Base-by-base conservation (phyloP, 768 basidiomycete genomes). In the Mycena vulgaris region DNA sequence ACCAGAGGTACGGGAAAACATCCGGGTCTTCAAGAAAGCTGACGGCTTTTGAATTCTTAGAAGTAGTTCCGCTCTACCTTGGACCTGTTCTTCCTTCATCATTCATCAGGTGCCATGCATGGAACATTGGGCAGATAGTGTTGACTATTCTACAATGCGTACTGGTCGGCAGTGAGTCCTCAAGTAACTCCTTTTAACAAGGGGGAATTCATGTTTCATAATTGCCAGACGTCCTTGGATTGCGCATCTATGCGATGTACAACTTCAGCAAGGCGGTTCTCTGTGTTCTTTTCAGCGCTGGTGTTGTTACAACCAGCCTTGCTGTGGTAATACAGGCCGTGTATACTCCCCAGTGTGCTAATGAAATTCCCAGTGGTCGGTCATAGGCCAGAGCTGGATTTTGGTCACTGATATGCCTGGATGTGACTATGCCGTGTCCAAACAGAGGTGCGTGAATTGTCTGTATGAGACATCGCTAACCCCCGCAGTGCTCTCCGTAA, bases 211-310 rank as follows among this genome's bases (percentile, higher is more conserved):
- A 35, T 23, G 9, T n/a, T 10, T 48, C 8, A 37, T 16, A 17
- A 23, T 47, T 16, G 21, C 9, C 23, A 68, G 66, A 23, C 28
- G 30, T 68, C n/a, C 55, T 69, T 6, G 67, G 31, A 47, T 30
- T 69, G 42, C 52, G 67, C 6, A 21, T 69, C 17, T 69, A 69
- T 31, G 67, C 28, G 7, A 56, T 63, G 53, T 69, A 63, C n/a
- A 56, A 49, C 31, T 63, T 28, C 53, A 63, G 33, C 53, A 62
- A 51, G 55, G 30, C 31, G 11, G 45, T 69, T 4, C 40, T 69
- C 2, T 27, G 16, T 2, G 21, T 62, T 17, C 47, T 69, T 0
- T 4, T 25, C 21, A 7, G 2, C 21, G 19, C 28, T 3, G 60
- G 52, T 17, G 2, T 49, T 0, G 21, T 14, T 1, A 47, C 67